phyloP scores from a whole-genome alignment of 768 basidiomycete species.

The Suillus plorans region DNA sequence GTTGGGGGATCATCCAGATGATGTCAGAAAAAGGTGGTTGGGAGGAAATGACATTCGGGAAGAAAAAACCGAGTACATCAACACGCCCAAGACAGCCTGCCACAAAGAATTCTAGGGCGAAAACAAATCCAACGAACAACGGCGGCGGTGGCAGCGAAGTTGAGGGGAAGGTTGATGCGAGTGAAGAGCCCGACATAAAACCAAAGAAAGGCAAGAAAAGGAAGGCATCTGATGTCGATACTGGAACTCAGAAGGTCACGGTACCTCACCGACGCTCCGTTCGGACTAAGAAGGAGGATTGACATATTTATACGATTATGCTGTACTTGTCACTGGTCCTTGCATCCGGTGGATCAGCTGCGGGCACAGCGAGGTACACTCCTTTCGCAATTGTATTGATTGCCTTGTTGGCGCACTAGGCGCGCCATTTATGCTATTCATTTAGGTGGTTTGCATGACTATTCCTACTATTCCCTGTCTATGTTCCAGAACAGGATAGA shows the following conservation, averaged over 20 bases:
- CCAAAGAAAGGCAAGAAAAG: conserved; percentile 22
- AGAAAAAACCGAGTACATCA: conserved; percentile 28
- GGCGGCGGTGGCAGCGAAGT: not conserved
- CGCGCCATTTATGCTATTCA: not conserved
- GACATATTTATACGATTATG: not conserved
- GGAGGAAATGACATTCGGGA: conserved; percentile 50
- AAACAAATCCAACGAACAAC: not conserved
- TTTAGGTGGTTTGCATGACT: not conserved
- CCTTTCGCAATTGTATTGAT: not conserved
- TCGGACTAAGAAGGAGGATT: conserved; percentile 15
- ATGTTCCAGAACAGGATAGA: not conserved
- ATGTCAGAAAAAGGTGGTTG: conserved; percentile 80
- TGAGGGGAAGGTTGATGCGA: conserved; percentile 10
- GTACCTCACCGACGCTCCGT: conserved; percentile 21
- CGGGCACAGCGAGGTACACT: not conserved
- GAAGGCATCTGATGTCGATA: conserved; percentile 12
- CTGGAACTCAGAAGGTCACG: conserved; percentile 6
- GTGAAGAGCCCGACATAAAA: not conserved
- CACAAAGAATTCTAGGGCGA: conserved; percentile 5
- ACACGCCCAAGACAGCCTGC: not conserved
- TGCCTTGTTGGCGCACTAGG: not conserved
- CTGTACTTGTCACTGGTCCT: not conserved
- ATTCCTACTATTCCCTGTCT: not conserved
- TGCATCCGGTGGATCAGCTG: not conserved
- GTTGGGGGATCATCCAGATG: conserved; percentile 60